Evolutionary conservation across 225 moss, liverwort and hornwort species (phyloP).

Genomic region (Marchantia paleacea): DNA sequence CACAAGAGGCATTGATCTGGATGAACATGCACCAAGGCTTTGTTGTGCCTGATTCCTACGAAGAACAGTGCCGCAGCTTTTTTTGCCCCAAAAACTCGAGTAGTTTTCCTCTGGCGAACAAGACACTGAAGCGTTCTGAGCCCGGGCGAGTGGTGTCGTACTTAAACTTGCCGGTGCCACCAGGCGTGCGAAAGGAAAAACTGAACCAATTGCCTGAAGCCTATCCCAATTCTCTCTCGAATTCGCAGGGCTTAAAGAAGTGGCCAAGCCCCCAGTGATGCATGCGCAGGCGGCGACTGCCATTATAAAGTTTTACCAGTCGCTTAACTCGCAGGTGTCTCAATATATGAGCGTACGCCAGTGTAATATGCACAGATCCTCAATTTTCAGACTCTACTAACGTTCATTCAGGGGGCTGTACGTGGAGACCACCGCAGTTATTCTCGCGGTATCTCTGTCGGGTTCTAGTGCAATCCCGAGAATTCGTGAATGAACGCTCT

Average conservation of each 20-base stretch:
- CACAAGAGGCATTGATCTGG: slow-evolving; percentile 9
- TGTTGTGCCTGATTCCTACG: slow-evolving; percentile 3
- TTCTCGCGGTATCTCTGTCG: background rate
- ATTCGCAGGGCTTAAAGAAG: background rate
- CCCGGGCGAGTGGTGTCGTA: slow-evolving; percentile 10
- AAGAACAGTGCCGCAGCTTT: slow-evolving; percentile 6
- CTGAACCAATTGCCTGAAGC: background rate
- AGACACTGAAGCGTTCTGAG: slow-evolving; percentile 26
- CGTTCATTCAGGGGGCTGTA: background rate
- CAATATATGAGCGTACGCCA: no score
- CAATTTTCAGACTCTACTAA: background rate
- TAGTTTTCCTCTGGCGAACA: background rate
- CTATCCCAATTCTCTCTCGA: slow-evolving; percentile 21
- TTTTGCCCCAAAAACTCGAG: slow-evolving; percentile 34
- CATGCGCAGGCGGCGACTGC: slow-evolving; percentile 10
- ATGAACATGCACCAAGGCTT: background rate
- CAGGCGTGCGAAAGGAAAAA: slow-evolving; percentile 10
- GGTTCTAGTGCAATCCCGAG: background rate
- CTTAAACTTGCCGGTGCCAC: slow-evolving; percentile 12
- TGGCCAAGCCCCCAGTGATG: background rate
- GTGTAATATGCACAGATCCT: background rate
- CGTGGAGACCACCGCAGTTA: background rate
- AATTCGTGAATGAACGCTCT: background rate
- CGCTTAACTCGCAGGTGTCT: background rate
- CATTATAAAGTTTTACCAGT: background rate